These are phyloP conservation scores for Aspergillus nidulans DNA, from an alignment of 495 filamentous ascomycete genomes.

Conservation along the genomic window DNA sequence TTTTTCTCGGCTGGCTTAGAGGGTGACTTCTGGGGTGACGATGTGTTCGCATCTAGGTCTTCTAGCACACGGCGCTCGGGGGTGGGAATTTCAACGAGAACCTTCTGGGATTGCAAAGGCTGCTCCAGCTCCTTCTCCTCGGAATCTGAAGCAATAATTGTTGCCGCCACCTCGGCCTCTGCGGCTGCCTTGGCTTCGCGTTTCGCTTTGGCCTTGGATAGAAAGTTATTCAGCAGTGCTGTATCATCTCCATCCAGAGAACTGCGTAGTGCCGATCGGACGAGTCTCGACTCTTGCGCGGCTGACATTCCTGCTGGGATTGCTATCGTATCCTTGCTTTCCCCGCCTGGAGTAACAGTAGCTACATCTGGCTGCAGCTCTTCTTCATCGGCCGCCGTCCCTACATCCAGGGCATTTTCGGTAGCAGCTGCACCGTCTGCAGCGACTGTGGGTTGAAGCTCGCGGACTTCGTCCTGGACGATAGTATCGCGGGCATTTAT, in stretches of 20 bases:
- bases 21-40: slow-evolving; percentile 44
- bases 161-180: slow-evolving; percentile 8
- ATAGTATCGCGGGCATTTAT: slow-evolving; percentile 14
- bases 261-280: slow-evolving; percentile 40
- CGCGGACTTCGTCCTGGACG: neutral
- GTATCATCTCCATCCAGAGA: slow-evolving; percentile 54
- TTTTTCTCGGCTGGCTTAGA: slow-evolving; percentile 23
- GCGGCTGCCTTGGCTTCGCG: slow-evolving; percentile 47
- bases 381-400: slow-evolving; percentile 8
- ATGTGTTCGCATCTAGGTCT: slow-evolving; percentile 52
- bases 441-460: neutral
- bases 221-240: slow-evolving; percentile 55
- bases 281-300: slow-evolving; percentile 34
- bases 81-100: slow-evolving; percentile 28
- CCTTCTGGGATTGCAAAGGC: slow-evolving; percentile 10
- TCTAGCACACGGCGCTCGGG: slow-evolving; percentile 48
- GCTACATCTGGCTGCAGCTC: neutral
- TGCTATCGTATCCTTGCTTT: neutral
- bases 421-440: neutral
- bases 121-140: slow-evolving; percentile 20
- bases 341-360: neutral
- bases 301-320: slow-evolving; percentile 24
- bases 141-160: slow-evolving; percentile 24
- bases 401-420: slow-evolving; percentile 9
- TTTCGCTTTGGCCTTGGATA: slow-evolving; percentile 56